Evolutionary conservation across 345 rosid genomes (phyloP).

Genomic region (Triadica sebifera): DNA sequence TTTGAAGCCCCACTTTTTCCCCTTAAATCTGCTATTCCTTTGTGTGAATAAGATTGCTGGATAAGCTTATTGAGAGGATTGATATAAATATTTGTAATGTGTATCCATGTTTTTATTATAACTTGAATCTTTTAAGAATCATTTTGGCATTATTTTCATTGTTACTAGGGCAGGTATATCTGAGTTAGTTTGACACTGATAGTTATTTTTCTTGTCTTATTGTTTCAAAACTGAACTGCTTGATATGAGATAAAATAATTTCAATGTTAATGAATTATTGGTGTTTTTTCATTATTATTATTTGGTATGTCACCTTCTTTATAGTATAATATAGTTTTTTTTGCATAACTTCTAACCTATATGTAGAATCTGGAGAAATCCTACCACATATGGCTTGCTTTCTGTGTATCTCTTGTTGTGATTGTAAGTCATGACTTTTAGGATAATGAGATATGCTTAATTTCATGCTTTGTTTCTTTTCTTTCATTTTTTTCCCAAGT

Average conservation of each 20-base stretch:
- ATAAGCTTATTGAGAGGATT: not conserved
- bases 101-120: not conserved
- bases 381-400: not conserved
- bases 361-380: slow-evolving; percentile 2
- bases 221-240: not conserved
- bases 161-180: not conserved
- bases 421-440: not conserved
- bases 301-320: not conserved
- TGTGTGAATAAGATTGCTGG: slow-evolving; percentile 3
- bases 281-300: not conserved
- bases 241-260: not conserved
- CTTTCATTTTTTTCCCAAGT: too few relatives aligned
- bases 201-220: not conserved
- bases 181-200: slow-evolving; percentile 32
- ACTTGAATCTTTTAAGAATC: slow-evolving; percentile 2
- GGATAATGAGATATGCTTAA: not conserved
- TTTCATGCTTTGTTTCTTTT: too few relatives aligned
- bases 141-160: slow-evolving; percentile 2
- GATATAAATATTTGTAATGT: too few relatives aligned
- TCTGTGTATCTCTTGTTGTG: not conserved
- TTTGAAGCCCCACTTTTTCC: not conserved
- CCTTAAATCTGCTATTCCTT: not conserved
- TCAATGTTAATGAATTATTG: not conserved
- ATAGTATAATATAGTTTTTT: slow-evolving; percentile 5
- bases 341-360: slow-evolving; percentile 13